Conservation (phyloP, 2,329 filamentous ascomycete genomes). For the Lasiodiplodia hormozganensis region DNA sequence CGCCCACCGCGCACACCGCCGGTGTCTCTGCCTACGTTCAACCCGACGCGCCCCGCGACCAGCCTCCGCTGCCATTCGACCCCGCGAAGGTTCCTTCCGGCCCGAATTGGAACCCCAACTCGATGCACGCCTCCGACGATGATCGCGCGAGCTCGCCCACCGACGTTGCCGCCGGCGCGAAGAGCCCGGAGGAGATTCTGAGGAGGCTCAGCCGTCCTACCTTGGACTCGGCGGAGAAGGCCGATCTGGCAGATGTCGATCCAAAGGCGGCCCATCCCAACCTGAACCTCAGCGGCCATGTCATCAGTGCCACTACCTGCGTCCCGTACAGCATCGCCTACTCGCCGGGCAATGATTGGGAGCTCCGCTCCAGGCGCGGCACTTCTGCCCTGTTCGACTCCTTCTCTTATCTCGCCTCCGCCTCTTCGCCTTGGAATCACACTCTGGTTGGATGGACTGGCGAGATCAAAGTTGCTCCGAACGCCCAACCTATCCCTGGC, state of each 20-base stretch:
- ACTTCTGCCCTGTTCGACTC: slow-evolving; percentile 94
- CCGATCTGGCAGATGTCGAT: slow-evolving; percentile 56
- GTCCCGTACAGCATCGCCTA: slow-evolving; percentile 67
- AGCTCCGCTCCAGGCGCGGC: slow-evolving; percentile 78
- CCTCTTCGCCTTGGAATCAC: slow-evolving; percentile 85
- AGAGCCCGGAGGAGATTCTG: slow-evolving; percentile 58
- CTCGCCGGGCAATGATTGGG: slow-evolving; percentile 63
- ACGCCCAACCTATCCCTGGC: slow-evolving; percentile 37
- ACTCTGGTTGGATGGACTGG: slow-evolving; percentile 95
- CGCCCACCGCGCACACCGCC: slow-evolving; percentile 48
- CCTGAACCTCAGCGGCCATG: slow-evolving; percentile 64
- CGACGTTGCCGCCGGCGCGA: slow-evolving; percentile 53
- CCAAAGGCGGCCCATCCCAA: slow-evolving; percentile 63
- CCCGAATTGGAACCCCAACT: slow-evolving; percentile 47
- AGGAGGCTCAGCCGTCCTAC: slow-evolving; percentile 58
- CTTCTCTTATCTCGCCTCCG: slow-evolving; percentile 85
- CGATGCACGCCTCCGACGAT: slow-evolving; percentile 42
- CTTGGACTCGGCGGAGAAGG: slow-evolving; percentile 44
- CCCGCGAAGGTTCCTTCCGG: slow-evolving; percentile 41
- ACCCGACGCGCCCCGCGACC: slow-evolving; percentile 32
- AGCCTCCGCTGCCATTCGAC: slow-evolving; percentile 40
- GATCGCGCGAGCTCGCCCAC: slow-evolving; percentile 43
- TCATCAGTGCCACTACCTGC: slow-evolving; percentile 70
- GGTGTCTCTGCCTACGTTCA: slow-evolving; percentile 49
- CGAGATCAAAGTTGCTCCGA: slow-evolving; percentile 60